phyloP scores from a whole-genome alignment of 225 moss, liverwort and hornwort genomes.

The Pleurozium schreberi region DNA sequence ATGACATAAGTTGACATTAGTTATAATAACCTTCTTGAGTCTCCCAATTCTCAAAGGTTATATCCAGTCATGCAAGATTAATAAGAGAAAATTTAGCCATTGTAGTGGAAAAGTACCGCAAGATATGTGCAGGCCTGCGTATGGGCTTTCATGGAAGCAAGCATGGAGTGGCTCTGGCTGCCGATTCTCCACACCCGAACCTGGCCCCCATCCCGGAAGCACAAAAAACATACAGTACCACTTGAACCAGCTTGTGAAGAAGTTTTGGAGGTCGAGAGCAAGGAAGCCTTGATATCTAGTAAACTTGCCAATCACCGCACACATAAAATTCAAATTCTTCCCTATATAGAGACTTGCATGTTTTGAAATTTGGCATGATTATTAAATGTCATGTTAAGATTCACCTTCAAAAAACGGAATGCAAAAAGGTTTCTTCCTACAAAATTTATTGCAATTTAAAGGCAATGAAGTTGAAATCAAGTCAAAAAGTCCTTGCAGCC shows the following conservation, averaged over 20 bases:
- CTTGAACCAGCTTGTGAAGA: neutral
- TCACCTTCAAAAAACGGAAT: no score
- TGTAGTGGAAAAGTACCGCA: constrained; percentile 12
- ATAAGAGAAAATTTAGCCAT: neutral
- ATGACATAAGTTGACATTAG: neutral
- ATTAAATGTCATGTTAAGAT: no score
- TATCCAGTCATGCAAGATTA: neutral
- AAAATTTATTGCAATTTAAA: no score
- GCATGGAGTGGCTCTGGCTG: constrained; percentile 74
- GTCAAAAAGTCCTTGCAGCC: no score
- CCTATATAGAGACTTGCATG: no score
- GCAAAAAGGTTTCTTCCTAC: no score
- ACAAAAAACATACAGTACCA: no score
- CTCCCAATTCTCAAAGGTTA: neutral
- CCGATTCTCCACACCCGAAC: constrained; percentile 97
- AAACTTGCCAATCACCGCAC: no score
- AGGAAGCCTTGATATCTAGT: neutral
- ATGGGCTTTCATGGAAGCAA: constrained; percentile 91
- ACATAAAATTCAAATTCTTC: no score
- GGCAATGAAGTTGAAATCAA: no score
- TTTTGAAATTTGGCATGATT: no score
- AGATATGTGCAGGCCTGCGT: constrained; percentile 65
- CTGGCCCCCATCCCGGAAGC: constrained; percentile 10
- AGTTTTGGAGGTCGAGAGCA: neutral
- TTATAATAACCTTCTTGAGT: neutral